Evolutionary conservation across 371 early-diverging fungal genomes (phyloP).

Genomic region (Saksenaea vasiformis): DNA sequence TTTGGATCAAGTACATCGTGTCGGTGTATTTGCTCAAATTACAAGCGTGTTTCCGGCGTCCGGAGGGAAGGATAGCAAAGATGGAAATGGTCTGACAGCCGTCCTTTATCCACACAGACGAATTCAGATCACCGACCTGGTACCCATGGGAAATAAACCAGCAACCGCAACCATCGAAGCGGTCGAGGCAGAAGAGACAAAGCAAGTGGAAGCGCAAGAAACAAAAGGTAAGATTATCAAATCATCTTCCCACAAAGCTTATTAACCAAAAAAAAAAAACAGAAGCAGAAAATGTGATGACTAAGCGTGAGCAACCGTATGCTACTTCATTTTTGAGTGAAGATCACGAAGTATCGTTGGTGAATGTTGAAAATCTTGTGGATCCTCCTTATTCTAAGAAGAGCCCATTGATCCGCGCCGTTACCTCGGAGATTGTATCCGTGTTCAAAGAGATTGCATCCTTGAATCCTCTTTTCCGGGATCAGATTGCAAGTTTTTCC

Average conservation of each 20-base stretch:
- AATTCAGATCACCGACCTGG: slow-evolving; percentile 76
- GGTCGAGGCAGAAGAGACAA: slow-evolving; percentile 1
- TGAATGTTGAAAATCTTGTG: slow-evolving; percentile 81
- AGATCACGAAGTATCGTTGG: slow-evolving; percentile 79
- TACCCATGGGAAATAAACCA: slow-evolving; percentile 39
- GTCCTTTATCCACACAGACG: slow-evolving; percentile 94
- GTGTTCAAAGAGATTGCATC: slow-evolving; percentile 94
- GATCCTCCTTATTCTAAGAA: slow-evolving; percentile 86
- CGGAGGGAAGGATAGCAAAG: slow-evolving; percentile 40
- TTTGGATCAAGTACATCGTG: slow-evolving; percentile 79
- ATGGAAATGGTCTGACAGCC: slow-evolving; percentile 85
- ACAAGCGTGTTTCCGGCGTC: slow-evolving; percentile 92
- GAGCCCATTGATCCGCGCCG: slow-evolving; percentile 86
- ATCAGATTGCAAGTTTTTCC: slow-evolving; percentile 95
- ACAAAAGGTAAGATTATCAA: slow-evolving; percentile 18
- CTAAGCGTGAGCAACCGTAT: slow-evolving; percentile 30
- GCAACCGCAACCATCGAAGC: slow-evolving; percentile 15
- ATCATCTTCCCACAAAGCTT: too few relatives aligned
- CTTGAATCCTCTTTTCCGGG: slow-evolving; percentile 92
- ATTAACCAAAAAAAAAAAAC: too few relatives aligned
- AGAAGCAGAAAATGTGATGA: slow-evolving; percentile 20
- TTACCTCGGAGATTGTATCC: slow-evolving; percentile 94
- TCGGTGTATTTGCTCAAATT: slow-evolving; percentile 98
- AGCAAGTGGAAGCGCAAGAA: slow-evolving; percentile 19
- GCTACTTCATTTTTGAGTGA: slow-evolving; percentile 61